Percentiles rank a stretch among this genome's conserved stretches.
Conservation (phyloP, 2,329 filamentous ascomycete genomes). For the Lecanicillium sp. region DNA sequence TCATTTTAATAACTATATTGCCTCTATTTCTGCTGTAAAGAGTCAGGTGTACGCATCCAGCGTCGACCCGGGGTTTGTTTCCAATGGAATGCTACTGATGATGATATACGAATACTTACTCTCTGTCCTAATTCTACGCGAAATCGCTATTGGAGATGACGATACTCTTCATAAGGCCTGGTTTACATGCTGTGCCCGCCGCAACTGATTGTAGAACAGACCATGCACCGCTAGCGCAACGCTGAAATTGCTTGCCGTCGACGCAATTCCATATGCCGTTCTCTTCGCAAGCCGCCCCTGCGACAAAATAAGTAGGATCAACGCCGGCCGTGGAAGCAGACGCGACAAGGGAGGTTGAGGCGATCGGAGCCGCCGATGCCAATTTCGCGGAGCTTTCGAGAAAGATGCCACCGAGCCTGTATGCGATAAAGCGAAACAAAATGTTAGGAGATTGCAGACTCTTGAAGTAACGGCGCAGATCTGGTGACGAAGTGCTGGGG, state of each 20-base stretch:
- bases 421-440: constrained; percentile 14
- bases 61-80: no score
- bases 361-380: no score
- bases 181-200: neutral
- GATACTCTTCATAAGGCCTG: neutral
- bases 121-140: no score
- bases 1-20: no score
- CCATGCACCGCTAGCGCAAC: constrained; percentile 38
- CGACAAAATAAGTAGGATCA: constrained; percentile 19
- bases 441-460: neutral
- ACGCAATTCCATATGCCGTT: constrained; percentile 56
- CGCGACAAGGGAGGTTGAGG: constrained; percentile 16
- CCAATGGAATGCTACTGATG: no score
- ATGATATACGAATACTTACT: no score
- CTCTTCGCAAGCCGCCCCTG: constrained; percentile 37
- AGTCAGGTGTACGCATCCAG: no score
- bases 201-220: neutral
- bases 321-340: constrained; percentile 10
- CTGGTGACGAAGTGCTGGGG: no score
- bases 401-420: constrained; percentile 34
- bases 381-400: constrained; percentile 20
- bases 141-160: neutral
- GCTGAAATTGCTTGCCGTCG: constrained; percentile 49
- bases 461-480: no score
- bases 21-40: no score